Percentiles rank a stretch among this genome's conserved stretches.
These are phyloP conservation scores for Plasmodium gaboni DNA, from an alignment of 169 alveolate genomes.

Conservation along the genomic window DNA sequence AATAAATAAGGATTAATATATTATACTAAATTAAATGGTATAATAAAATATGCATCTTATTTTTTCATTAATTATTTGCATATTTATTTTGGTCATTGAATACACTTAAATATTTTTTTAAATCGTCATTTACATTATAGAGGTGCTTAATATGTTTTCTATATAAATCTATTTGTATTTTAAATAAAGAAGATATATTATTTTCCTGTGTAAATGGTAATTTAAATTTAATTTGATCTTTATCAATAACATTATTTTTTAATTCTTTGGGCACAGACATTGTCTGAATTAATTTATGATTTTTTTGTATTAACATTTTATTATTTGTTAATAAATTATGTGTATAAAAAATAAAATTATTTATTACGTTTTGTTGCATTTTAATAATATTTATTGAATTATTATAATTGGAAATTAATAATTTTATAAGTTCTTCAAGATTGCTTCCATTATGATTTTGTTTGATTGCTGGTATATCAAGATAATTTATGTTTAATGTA, in stretches of 20 bases:
- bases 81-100: not conserved
- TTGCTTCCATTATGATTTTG: not conserved
- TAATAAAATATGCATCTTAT: not conserved
- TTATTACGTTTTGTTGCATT: slow-evolving; percentile 51
- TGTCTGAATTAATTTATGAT: slow-evolving; percentile 26
- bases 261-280: slow-evolving; percentile 8
- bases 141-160: slow-evolving; percentile 61
- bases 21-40: too few relatives aligned
- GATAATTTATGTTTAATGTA: slow-evolving; percentile 17
- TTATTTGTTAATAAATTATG: slow-evolving; percentile 58
- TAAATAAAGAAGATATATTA: slow-evolving; percentile 14
- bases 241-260: slow-evolving; percentile 5
- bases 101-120: slow-evolving; percentile 27
- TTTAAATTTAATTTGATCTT: slow-evolving; percentile 2
- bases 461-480: slow-evolving; percentile 19
- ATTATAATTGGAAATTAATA: slow-evolving; percentile 49
- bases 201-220: slow-evolving; percentile 17
- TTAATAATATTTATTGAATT: slow-evolving; percentile 54
- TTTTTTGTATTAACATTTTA: slow-evolving; percentile 45
- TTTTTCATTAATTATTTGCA: slow-evolving; percentile 2
- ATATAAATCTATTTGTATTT: slow-evolving; percentile 61
- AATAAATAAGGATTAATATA: too few relatives aligned
- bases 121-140: slow-evolving; percentile 51
- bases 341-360: slow-evolving; percentile 39
- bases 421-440: slow-evolving; percentile 15